Conservation (phyloP, 139 green algal species). For the Chlorella vulgaris region DNA sequence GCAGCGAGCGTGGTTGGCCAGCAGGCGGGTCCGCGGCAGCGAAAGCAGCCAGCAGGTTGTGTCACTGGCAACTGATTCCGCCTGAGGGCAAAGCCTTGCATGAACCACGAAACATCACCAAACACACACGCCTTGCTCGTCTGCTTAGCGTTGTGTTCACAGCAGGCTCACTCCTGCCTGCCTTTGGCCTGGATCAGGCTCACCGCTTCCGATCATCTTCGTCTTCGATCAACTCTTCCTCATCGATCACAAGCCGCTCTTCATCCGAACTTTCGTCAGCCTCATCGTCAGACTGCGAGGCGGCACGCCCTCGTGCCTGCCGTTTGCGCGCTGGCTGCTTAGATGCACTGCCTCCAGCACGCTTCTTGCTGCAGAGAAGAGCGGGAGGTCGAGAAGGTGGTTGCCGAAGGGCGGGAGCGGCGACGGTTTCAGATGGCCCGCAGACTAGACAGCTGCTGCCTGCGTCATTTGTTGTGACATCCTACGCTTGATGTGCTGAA, state of each 20-base stretch:
- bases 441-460: too few species aligned
- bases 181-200: not conserved
- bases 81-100: too few species aligned
- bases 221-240: slow-evolving; percentile 38
- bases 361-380: slow-evolving; percentile 15
- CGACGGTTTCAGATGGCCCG: not conserved
- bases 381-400: not conserved
- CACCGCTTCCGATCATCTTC: slow-evolving; percentile 39
- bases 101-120: too few species aligned
- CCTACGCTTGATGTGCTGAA: too few species aligned
- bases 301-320: not conserved
- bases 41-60: not conserved
- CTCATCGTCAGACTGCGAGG: not conserved
- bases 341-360: not conserved
- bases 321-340: slow-evolving; percentile 20
- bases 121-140: too few species aligned
- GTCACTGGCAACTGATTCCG: too few species aligned
- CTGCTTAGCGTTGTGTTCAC: too few species aligned
- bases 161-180: too few species aligned
- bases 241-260: slow-evolving; percentile 22
- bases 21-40: too few species aligned
- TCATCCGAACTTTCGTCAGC: slow-evolving; percentile 15
- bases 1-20: too few species aligned
- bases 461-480: too few species aligned
- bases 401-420: not conserved